Evolutionary conservation across 1,139 yeast species (phyloP), one percentile per base, ranked within the genome.

Genomic region (Blastobotrys persicus): DNA sequence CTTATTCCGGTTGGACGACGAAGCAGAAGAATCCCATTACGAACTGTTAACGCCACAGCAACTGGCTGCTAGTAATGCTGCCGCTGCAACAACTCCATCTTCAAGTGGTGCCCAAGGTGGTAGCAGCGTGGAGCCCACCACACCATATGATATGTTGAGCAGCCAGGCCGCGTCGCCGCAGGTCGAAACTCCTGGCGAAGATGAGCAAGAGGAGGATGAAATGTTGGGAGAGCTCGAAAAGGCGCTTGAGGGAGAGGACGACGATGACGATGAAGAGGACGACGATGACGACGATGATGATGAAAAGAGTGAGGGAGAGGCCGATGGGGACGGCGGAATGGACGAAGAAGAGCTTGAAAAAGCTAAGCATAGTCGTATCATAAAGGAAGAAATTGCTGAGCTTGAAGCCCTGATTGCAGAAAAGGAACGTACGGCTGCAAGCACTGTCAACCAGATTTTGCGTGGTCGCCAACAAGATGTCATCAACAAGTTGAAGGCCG

Each of bases 401-500:
- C 74, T 94, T 55, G 91, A 87, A 61, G 72, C 79, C 39, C 91
- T 92, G 0, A 86, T 94, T 49, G 81, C 78, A 47, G 83, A 83
- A 59, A 92, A 91, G 62, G 81, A 80, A 63, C 77, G 77, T 47
- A 92, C 88, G 59, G 79, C 88, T 45, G 80, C 77, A 14, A 83
- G 84, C 51, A 81, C 91, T 14, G 62, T 60, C 33, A 89, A 89
- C 65, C 91, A 91, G 60, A 85, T 92, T 72, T 77, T 92, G 80
- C 83, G 85, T 65, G 87, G 85, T 69, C 84, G 97, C 70, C 86
- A 89, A 65, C 78, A 85, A 60, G 94, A 86, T 57, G 88, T 88
- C 49, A 85, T 88, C 52, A 78, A 78, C 52, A 84, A 91, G 51
- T 76, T 94, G 60, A 85, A 83, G 66, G 83, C 84, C 46, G 96